A percentile compares a stretch with the other conserved stretches of the same genome.
These are phyloP conservation scores for Aureoboletus auriporus DNA, from an alignment of 768 basidiomycete species.

Conservation along the genomic window DNA sequence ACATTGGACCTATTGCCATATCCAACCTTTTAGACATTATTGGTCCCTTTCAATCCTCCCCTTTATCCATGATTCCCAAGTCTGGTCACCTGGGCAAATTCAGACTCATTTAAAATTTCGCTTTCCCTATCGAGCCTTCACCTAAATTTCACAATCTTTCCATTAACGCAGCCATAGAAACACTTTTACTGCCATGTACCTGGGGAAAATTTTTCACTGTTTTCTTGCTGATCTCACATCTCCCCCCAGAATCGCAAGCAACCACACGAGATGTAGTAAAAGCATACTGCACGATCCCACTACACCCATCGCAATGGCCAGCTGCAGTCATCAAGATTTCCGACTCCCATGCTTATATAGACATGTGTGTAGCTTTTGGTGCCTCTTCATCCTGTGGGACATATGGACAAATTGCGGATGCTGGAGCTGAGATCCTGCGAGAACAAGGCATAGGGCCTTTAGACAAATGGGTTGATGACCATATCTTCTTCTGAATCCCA, in stretches of 20 bases:
- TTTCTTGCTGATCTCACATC: background rate
- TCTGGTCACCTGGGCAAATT: background rate
- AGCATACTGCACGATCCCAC: background rate
- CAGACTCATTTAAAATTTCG: background rate
- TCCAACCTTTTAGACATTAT: no score
- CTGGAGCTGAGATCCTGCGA: no score
- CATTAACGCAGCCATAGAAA: background rate
- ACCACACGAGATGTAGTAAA: background rate
- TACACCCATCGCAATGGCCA: background rate
- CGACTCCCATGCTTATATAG: background rate
- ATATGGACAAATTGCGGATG: no score
- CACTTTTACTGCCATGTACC: background rate
- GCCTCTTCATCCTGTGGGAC: background rate
- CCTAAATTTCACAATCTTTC: background rate
- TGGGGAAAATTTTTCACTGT: background rate
- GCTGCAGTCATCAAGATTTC: no score
- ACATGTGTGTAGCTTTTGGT: background rate
- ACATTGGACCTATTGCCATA: no score
- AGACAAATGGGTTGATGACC: constrained; percentile 6
- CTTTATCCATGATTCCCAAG: no score
- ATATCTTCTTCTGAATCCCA: constrained; percentile 8
- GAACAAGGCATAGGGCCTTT: background rate
- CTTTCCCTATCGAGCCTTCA: background rate
- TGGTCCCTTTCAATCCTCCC: no score
- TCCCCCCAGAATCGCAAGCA: background rate